Conservation (phyloP, 2,329 filamentous ascomycete genomes). For the Fusarium metavorans region DNA sequence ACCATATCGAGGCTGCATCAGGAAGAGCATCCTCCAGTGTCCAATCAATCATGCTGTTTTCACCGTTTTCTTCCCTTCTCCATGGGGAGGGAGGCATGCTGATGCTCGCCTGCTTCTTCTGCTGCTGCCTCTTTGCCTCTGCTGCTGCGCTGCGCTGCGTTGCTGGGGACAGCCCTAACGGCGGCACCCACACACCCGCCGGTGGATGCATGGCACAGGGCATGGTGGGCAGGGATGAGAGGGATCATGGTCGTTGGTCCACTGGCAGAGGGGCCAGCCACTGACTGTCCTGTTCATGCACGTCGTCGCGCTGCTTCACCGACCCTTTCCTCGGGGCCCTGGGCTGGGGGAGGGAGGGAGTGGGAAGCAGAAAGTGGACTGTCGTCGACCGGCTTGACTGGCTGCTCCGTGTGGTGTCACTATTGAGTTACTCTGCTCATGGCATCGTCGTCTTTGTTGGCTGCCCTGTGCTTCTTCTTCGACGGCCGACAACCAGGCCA, state of each 20-base stretch:
- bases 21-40: slow-evolving; percentile 17
- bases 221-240: slow-evolving; percentile 38
- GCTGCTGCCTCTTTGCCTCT: background rate
- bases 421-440: slow-evolving; percentile 12
- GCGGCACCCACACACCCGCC: slow-evolving; percentile 41
- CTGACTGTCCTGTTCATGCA: slow-evolving; percentile 50
- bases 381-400: slow-evolving; percentile 22
- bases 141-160: slow-evolving; percentile 17
- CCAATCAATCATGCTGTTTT: slow-evolving; percentile 44
- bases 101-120: slow-evolving; percentile 21
- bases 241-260: slow-evolving; percentile 34
- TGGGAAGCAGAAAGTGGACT: slow-evolving; percentile 36
- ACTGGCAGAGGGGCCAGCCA: slow-evolving; percentile 41
- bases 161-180: slow-evolving; percentile 44
- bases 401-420: slow-evolving; percentile 20
- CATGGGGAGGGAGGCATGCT: slow-evolving; percentile 17
- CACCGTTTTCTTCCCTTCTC: slow-evolving; percentile 42
- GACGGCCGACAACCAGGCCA: slow-evolving; percentile 2
- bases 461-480: slow-evolving; percentile 8
- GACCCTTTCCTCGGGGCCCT: slow-evolving; percentile 42
- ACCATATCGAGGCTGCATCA: slow-evolving; percentile 26
- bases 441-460: background rate
- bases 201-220: slow-evolving; percentile 39
- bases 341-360: slow-evolving; percentile 9
- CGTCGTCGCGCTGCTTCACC: slow-evolving; percentile 47